Conservation (phyloP, 257 asterid genomes). For the Anisodus tanguticus region DNA sequence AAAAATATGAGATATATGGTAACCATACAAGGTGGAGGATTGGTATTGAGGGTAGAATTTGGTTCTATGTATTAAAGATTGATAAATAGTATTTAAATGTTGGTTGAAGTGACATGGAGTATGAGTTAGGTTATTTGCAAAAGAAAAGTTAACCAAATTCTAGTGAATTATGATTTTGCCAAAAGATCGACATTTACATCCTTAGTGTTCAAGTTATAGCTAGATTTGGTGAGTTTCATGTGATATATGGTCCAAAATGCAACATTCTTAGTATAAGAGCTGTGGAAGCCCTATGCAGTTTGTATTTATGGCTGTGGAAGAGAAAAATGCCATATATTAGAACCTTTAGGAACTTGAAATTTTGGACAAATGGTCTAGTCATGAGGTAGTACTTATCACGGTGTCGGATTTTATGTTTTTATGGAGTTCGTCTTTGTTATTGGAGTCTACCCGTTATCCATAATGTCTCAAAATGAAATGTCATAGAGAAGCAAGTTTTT, state of each 20-base stretch:
- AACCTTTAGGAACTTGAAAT: slow-evolving; percentile 22
- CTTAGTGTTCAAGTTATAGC: not conserved
- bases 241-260: not conserved
- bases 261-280: not conserved
- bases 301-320: not conserved
- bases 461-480: not conserved
- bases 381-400: slow-evolving; percentile 36
- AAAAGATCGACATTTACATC: not conserved
- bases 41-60: not conserved
- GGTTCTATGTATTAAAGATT: not conserved
- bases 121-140: not conserved
- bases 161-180: not conserved
- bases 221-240: slow-evolving; percentile 6
- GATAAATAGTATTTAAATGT: not conserved
- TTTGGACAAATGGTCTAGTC: slow-evolving; percentile 38
- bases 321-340: not conserved
- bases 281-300: not conserved
- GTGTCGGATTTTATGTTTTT: slow-evolving; percentile 35
- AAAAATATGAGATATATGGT: not conserved
- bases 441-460: not conserved
- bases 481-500: not conserved
- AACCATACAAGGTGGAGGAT: not conserved
- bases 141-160: not conserved
- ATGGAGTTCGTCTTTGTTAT: slow-evolving; percentile 31
- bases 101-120: slow-evolving; percentile 17